phyloP scores from a whole-genome alignment of 345 rosid genomes.

The Toxicodendron radicans region DNA sequence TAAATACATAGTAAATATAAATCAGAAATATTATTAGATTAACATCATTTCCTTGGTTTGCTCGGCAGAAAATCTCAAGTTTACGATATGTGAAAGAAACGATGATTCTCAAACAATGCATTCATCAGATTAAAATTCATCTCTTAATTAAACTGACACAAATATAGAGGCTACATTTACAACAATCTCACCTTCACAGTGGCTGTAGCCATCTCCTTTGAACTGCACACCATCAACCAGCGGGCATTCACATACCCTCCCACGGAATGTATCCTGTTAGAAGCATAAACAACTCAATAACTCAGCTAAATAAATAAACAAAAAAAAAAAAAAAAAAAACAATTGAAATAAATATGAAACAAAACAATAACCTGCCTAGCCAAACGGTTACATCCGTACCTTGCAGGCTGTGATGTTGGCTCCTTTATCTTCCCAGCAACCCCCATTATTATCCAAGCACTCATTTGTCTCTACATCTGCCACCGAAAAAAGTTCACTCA shows the following conservation, averaged over 20 bases:
- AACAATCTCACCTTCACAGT: conserved; percentile 74
- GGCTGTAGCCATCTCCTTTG: conserved; percentile 94
- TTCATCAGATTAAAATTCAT: not conserved
- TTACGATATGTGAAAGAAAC: not conserved
- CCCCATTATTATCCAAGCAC: conserved; percentile 89
- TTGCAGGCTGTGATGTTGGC: conserved; percentile 94
- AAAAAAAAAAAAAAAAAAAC: not conserved
- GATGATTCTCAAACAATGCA: conserved; percentile 2
- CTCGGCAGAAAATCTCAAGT: not conserved
- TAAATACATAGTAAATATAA: not conserved
- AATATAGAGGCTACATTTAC: not conserved
- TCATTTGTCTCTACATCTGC: conserved; percentile 96
- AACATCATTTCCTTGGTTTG: not conserved
- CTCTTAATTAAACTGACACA: not conserved
- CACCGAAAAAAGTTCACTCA: conserved; percentile 14
- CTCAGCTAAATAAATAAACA: not conserved
- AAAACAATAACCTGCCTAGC: not conserved
- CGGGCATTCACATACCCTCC: conserved; percentile 93
- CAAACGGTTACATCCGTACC: conserved; percentile 41
- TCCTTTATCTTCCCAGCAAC: conserved; percentile 86
- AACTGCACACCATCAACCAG: conserved; percentile 89
- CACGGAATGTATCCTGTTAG: conserved; percentile 92
- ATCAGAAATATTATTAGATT: not conserved
- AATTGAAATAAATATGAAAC: not conserved
- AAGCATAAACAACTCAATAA: conserved; percentile 9